A percentile compares a stretch with the other conserved stretches of the same genome.
These are phyloP conservation scores for Boletus chippewaensis DNA, from an alignment of 1,284 basidiomycete species.

Conservation along the genomic window DNA sequence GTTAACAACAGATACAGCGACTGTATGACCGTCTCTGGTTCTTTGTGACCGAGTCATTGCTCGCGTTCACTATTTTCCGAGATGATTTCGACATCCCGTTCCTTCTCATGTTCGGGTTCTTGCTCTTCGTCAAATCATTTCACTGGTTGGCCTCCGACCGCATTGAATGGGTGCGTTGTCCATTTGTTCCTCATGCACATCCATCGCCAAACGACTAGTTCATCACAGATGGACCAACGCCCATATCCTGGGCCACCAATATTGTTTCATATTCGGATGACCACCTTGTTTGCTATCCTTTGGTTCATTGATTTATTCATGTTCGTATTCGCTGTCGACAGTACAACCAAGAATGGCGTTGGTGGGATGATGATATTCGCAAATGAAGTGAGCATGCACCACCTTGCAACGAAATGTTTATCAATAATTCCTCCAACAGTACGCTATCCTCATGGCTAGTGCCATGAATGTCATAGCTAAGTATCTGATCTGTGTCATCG, in stretches of 20 bases:
- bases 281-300: slow-evolving; percentile 61
- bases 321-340: slow-evolving; percentile 73
- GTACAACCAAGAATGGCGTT: slow-evolving; percentile 72
- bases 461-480: slow-evolving; percentile 75
- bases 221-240: slow-evolving; percentile 87
- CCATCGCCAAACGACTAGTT: neutral
- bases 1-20: slow-evolving; percentile 46
- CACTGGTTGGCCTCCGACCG: slow-evolving; percentile 95
- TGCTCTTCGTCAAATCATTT: slow-evolving; percentile 95
- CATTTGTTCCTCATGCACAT: slow-evolving; percentile 1
- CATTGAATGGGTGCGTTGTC: slow-evolving; percentile 80
- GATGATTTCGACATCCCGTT: slow-evolving; percentile 93
- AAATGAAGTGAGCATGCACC: slow-evolving; percentile 62
- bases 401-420: slow-evolving; percentile 4
- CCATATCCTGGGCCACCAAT: slow-evolving; percentile 78
- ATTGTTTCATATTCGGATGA: slow-evolving; percentile 82
- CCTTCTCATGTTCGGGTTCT: slow-evolving; percentile 84
- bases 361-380: slow-evolving; percentile 92
- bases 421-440: slow-evolving; percentile 42
- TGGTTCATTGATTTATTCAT: slow-evolving; percentile 68
- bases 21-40: slow-evolving; percentile 96
- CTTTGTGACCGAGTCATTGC: slow-evolving; percentile 91
- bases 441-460: slow-evolving; percentile 84
- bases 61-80: slow-evolving; percentile 95
- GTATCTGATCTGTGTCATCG: slow-evolving; percentile 81